Evolutionary conservation across 1,139 yeast species (phyloP), one percentile per base, ranked within the genome.

Genomic region (Sugiyamaella grinbergsii): DNA sequence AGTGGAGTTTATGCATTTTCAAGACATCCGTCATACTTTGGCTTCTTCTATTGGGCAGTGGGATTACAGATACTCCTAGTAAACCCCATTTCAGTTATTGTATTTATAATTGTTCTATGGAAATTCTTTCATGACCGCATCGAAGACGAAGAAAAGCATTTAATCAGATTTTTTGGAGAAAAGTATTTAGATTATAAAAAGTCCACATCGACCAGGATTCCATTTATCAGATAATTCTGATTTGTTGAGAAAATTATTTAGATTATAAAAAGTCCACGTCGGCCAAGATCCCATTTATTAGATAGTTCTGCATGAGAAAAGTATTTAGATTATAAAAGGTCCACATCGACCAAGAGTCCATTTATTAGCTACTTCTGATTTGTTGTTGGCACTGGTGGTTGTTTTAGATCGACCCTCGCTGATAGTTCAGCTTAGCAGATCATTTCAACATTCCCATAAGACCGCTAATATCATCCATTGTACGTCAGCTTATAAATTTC

Each of bases 21-120:
- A 7, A 76, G 98, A 54, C 98, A 93, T 66, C 98, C 98, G 8
- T 84, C 95, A 47, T 93, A 93, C 68, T 78, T 82, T 51, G 98
- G 98, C 0, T 93, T 86, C 66, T 91, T 83, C 64, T 83, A 89
- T 80, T 94, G 98, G 97, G 93, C 94, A 23, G 62, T 91, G 3
- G 98, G 98, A 0, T 75, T 90, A 1, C 95, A 93, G 65, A 36
- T 91, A 47, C 62, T 84, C 57, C 68, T 91, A 53, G 71, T 81
- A 44, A 93, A 90, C 67, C 82, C 85, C 1, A 49, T 84, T 0
- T 73, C 85, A 1, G 58, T 75, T 3, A 51, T 74, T 0, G 72
- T 78, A 0, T 83, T 82, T 57, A 58, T 71, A 2, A 57, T 71
- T 10, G 74, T 78, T 0, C 71, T 93, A 15, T 81, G 84, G 80